Evolutionary conservation across 805 yeast species (phyloP), one percentile per base, ranked within the genome.

Genomic region (Cyberlindnera mississippiensis): DNA sequence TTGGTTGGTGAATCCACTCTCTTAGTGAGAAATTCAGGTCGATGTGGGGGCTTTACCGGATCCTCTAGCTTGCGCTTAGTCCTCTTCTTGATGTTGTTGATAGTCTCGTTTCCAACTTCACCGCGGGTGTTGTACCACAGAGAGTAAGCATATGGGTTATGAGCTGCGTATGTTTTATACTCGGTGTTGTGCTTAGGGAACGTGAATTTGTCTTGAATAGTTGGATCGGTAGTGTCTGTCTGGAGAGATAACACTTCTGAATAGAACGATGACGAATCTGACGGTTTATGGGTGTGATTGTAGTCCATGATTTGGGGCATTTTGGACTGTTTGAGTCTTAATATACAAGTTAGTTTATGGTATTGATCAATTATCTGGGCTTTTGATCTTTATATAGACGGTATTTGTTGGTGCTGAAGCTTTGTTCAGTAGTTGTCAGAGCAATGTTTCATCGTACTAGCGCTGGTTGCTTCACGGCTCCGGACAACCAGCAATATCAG

Each of bases 141-240:
- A 1, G 75, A 69, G 31, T 61, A 57, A 0, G 75, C 61, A 50
- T 71, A 71, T 0, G 76, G 76, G 40, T 72, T 71, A 1, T 15
- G 8, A 2, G 28, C 16, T 13, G 45, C 38, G 31, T 46, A 49
- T 4, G 24, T 13, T 9, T 28, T 12, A 10, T 5, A 27, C 15
- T 12, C 18, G 6, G 4, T 9, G 4, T 33, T 9, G 9, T 20
- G 22, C 29, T 33, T 22, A 3, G 29, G 28, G 31, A 29, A 24
- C 15, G 24, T 11, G 15, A 6, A 13, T 5, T 27, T 27, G 14
- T 27, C 29, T 13, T 27, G 14, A 5, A 27, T 6, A 13, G 13
- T 27, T 17, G 26, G 37, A 14, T 44, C 44, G 3, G 30, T 26
- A 15, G 20, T 13, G 15, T 33, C 27, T 14, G 28, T 10, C 28